Base-by-base conservation (phyloP, 106 monocot genomes). In the Agapanthus africanus region DNA sequence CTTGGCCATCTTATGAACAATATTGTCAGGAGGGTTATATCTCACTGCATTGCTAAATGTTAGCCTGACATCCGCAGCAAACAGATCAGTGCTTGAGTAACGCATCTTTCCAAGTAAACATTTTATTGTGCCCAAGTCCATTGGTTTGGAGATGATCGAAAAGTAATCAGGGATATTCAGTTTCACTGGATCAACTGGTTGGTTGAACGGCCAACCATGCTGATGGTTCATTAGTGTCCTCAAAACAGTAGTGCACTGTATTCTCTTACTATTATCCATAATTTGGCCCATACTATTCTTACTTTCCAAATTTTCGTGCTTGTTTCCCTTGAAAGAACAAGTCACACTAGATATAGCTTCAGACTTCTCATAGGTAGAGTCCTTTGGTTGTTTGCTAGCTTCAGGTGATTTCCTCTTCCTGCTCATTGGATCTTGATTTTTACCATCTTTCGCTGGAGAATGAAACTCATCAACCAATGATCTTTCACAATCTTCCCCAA, bases 41-140 rank as follows among this genome's bases (percentile, higher is more conserved):
- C 11, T 39, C 86, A 83, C 79, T 27, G 86, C 86, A 71, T 87
- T 87, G 14, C 82, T 69, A 37, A 87, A 87, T 44, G 86, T 87
- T 27, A 82, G 66, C 73, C 63, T 83, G 16, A 87, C 79, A 77
- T 87, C 82, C 36, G 71, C 76, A 50, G 82, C 79, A 57, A 83
- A 87, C 66, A 77, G 70, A 64, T 26, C 22, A 21, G 73, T 63
- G 67, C 47, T 73, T 9, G 47, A 31, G 23, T 87, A 87, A 42
- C 59, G 40, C 44, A 70, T 76, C 9, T 34, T 70, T 57, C 46
- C 64, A 33, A 87, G 76, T 34, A 71, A 79, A 14, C 28, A 6
- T 30, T 77, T 82, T 21, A 87, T 34, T n/a, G 79, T 86, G 16
- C 86, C 82, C 66, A 86, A 67, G 67, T 86, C 86, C 86, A 86